These are phyloP conservation scores for Triticum aestivum DNA, from an alignment of 176 grass and related monocot species.

Conservation along the genomic window IWGSC_CS_RefSeq_v2.1 NC_057796.1:472441141-472441640, in stretches of 20 bases:
- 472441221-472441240: background rate
- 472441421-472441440: background rate
- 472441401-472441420: background rate
- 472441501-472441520: background rate
- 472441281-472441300: background rate
- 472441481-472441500: no score
- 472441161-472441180: background rate
- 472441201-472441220: background rate
- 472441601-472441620: background rate
- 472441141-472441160: background rate
- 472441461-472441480: no score
- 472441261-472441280: no score
- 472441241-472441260: background rate
- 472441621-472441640: background rate
- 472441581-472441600: background rate
- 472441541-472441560: background rate
- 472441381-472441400: background rate
- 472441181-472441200: background rate
- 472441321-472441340: background rate
- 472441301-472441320: background rate
- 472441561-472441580: background rate
- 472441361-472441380: background rate
- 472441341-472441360: background rate
- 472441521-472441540: no score
- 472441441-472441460: background rate